These are phyloP conservation scores for Byssothecium circinans DNA, from an alignment of 2,329 filamentous ascomycete genomes.

Conservation along the genomic window DNA sequence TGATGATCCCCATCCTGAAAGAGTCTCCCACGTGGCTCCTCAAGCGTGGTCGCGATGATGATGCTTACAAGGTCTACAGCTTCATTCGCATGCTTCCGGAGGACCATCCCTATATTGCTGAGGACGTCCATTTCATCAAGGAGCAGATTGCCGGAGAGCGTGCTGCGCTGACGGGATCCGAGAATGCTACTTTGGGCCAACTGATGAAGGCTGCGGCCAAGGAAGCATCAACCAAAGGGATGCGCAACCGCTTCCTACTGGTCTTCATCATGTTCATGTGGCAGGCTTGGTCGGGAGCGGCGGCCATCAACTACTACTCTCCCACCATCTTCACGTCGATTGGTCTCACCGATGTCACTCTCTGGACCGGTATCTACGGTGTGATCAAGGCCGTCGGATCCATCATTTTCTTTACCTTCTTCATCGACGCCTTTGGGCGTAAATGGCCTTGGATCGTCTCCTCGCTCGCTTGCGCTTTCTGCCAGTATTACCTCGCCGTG, in stretches of 20 bases:
- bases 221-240: conserved; percentile 38
- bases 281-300: conserved; percentile 38
- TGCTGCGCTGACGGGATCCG: conserved; percentile 26
- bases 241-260: conserved; percentile 45
- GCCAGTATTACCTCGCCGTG: conserved; percentile 43
- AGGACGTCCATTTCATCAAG: conserved; percentile 38
- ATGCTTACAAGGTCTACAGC: conserved; percentile 46
- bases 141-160: conserved; percentile 36
- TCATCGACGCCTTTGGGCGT: conserved; percentile 42
- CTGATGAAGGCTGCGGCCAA: conserved; percentile 35
- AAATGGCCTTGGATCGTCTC: conserved; percentile 44
- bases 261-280: conserved; percentile 48
- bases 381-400: conserved; percentile 41
- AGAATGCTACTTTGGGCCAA: conserved; percentile 29
- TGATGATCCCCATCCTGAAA: conserved; percentile 37
- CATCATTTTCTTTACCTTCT: conserved; percentile 43
- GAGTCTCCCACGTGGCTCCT: conserved; percentile 38
- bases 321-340: conserved; percentile 43
- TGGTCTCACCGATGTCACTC: conserved; percentile 37
- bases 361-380: conserved; percentile 44
- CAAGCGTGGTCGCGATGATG: conserved; percentile 35
- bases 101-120: conserved; percentile 45
- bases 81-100: conserved; percentile 51
- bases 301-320: conserved; percentile 44
- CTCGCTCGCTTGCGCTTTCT: conserved; percentile 39